Base-by-base conservation (phyloP, 495 filamentous ascomycete genomes). In the Penicillium samsonianum region DNA sequence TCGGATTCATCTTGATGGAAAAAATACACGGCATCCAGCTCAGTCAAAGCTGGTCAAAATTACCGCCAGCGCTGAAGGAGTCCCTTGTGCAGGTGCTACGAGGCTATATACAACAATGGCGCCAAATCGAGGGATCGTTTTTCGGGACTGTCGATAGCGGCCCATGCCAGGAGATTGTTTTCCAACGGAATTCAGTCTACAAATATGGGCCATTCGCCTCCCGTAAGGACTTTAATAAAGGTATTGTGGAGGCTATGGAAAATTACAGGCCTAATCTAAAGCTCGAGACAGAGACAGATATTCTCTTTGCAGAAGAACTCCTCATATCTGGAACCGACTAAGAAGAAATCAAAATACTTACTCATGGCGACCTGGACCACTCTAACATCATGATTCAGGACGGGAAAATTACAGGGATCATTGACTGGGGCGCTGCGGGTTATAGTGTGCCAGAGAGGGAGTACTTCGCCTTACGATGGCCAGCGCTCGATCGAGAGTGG, bases 1-100 rank as follows among this genome's bases (percentile, higher is more conserved):
- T 60, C 20, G 65, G 65, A 28, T 71, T 67, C 57, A 73, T 73
- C 47, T 43, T 68, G 22, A 71, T 71, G 68, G 46, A 55, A 9
- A 68, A 65, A 40, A 52, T 69, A 11, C 48, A 50, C 2, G 68
- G 68, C 17, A 48, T 53, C 19, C 19, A 43, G 25, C 60, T 70
- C 7, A 43, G 42, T 22, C 10, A 53, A 20, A 54, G 44, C 57
- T 62, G 53, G 63, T 2, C n/a, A 25, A 12, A 14, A 22, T 25
- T 44, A 6, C 17, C 42, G 11, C 20, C 22, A 14, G 10, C 8
- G 9, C 3, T 25, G 25, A 57, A 66, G 40, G 38, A 17, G 48
- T 26, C 42, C 0, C 5, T 45, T 2, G 43, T 5, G 5, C 43
- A 25, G 22, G 20, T 26, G 43, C 43, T 45, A 12, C 20, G 3